A percentile compares a stretch with the other conserved stretches of the same genome.
These are phyloP conservation scores for Cephalotrichum gorgonifer DNA, from an alignment of 2,329 filamentous ascomycete species.

Conservation along the genomic window DNA sequence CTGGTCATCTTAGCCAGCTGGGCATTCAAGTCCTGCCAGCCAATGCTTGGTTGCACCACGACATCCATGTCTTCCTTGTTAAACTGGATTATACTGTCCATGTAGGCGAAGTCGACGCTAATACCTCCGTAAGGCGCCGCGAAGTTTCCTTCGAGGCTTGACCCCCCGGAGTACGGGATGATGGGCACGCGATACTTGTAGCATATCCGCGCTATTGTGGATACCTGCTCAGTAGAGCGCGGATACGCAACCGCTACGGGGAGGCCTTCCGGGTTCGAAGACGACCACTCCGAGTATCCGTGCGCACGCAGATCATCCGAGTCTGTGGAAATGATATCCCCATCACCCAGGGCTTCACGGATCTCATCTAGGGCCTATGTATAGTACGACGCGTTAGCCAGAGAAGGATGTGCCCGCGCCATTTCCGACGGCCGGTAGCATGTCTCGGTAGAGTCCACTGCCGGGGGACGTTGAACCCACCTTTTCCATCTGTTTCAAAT, in stretches of 20 bases:
- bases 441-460: not conserved
- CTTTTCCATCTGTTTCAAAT: conserved; percentile 19
- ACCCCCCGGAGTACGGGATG: conserved; percentile 78
- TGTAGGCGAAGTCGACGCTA: conserved; percentile 79
- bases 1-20: conserved; percentile 55
- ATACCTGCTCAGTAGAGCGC: conserved; percentile 48
- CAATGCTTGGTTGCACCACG: conserved; percentile 80
- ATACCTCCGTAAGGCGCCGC: conserved; percentile 78
- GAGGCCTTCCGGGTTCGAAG: conserved; percentile 46
- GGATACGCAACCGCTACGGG: conserved; percentile 57
- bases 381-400: not conserved
- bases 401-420: not conserved
- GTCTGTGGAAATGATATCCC: conserved; percentile 52
- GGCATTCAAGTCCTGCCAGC: conserved; percentile 86
- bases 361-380: conserved; percentile 47
- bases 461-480: conserved; percentile 8
- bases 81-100: conserved; percentile 72
- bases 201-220: conserved; percentile 56
- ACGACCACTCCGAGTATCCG: conserved; percentile 60
- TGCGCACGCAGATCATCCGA: conserved; percentile 50
- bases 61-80: conserved; percentile 87
- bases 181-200: conserved; percentile 72
- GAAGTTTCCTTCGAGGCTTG: conserved; percentile 83
- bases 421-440: not conserved
- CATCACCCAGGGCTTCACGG: conserved; percentile 31